Conservation (phyloP, 176 grass and related monocot species). For the Rhynchospora tenuis region DNA sequence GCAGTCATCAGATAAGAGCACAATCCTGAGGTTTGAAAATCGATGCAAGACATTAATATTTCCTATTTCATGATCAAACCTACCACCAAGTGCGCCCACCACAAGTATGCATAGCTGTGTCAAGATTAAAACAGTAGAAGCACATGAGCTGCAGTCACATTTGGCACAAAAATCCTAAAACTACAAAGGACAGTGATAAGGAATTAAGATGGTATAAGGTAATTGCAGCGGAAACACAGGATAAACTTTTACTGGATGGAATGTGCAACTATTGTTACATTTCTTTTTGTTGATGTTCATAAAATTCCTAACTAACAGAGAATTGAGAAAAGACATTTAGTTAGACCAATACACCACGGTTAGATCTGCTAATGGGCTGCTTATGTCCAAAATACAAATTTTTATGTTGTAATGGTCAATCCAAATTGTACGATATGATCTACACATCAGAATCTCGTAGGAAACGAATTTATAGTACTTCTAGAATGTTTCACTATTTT, state of each 20-base stretch:
- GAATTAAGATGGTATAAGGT: neutral
- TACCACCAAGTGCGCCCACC: conserved; percentile 75
- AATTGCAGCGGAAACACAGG: neutral
- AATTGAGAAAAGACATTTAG: neutral
- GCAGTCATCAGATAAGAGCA: conserved; percentile 78
- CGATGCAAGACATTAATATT: conserved; percentile 82
- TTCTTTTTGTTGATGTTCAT: neutral
- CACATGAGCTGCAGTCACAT: neutral
- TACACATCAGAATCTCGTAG: too few species aligned
- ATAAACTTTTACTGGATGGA: neutral
- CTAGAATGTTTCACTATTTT: too few species aligned
- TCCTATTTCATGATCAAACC: conserved; percentile 92
- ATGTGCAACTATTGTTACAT: neutral
- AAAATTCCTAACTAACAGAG: neutral
- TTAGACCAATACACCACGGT: neutral
- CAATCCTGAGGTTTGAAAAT: conserved; percentile 50
- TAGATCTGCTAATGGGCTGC: too few species aligned
- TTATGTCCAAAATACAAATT: too few species aligned
- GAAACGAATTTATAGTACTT: too few species aligned
- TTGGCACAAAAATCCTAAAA: neutral
- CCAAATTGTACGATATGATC: too few species aligned
- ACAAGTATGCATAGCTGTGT: conserved; percentile 75
- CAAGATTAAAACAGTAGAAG: neutral
- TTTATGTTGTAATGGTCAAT: too few species aligned
- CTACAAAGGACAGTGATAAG: neutral